A percentile compares a stretch with the other conserved stretches of the same genome.
Evolutionary conservation across 768 basidiomycete species (phyloP).

Genomic region (Agaricus subrufescens): DNA sequence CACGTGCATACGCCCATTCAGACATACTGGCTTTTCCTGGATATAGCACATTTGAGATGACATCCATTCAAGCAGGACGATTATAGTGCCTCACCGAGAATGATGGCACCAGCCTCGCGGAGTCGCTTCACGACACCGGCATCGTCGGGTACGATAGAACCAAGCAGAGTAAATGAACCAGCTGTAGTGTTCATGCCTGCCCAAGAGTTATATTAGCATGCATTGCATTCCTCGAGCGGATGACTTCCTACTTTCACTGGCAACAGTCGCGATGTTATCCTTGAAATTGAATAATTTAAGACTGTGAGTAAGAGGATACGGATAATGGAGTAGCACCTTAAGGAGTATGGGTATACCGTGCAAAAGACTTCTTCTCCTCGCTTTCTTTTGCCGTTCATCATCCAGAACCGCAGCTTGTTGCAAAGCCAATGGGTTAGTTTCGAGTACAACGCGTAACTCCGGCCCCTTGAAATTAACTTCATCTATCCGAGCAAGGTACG

Average conservation of each 20-base stretch:
- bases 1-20: conserved; percentile 48
- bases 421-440: conserved; percentile 51
- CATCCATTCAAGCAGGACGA: not conserved
- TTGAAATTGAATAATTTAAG: conserved; percentile 10
- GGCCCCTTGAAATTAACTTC: conserved; percentile 63
- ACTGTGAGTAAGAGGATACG: not conserved
- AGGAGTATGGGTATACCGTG: conserved; percentile 53
- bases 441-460: conserved; percentile 51
- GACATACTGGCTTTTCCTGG: conserved; percentile 55
- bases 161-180: conserved; percentile 37
- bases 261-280: conserved; percentile 45
- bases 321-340: conserved; percentile 26
- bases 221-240: not conserved
- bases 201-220: not conserved
- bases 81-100: conserved; percentile 27
- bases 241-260: conserved; percentile 31
- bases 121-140: conserved; percentile 40
- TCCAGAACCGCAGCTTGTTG: conserved; percentile 47
- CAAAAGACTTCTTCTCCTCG: conserved; percentile 39
- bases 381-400: conserved; percentile 28
- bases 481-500: conserved; percentile 62
- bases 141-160: conserved; percentile 39
- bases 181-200: conserved; percentile 44
- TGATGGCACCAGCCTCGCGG: conserved; percentile 38
- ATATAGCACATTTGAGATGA: not conserved